Conservation (phyloP, 1,139 yeast species). For the Scheffersomyces segobiensis region DNA sequence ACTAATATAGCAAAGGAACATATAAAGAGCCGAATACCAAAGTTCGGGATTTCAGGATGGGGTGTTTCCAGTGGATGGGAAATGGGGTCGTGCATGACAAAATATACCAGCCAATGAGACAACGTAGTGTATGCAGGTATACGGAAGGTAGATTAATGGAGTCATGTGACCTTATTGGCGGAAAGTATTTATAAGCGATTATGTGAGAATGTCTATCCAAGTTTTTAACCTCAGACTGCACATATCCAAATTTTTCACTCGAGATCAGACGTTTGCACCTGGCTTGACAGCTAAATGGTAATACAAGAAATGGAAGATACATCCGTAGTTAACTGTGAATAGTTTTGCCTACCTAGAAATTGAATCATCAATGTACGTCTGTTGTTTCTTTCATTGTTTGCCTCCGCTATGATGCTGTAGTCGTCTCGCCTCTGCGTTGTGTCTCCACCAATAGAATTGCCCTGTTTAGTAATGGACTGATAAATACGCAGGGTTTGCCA, state of each 20-base stretch:
- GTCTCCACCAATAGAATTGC: conserved; percentile 10
- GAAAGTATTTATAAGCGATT: neutral
- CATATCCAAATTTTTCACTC: neutral
- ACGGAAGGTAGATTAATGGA: neutral
- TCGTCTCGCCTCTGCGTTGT: neutral
- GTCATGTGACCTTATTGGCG: neutral
- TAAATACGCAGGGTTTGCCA: neutral
- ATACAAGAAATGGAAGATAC: neutral
- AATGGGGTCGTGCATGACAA: neutral
- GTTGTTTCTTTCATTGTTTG: neutral
- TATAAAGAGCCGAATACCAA: neutral
- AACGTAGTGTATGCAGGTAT: neutral
- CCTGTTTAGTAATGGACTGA: conserved; percentile 9
- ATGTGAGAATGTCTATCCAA: neutral
- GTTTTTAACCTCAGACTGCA: neutral
- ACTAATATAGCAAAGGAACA: neutral
- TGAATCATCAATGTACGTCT: neutral
- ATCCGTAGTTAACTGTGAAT: neutral
- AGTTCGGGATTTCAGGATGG: neutral
- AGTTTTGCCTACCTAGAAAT: neutral
- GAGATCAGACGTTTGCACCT: neutral
- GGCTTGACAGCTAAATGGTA: neutral
- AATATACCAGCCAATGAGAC: neutral
- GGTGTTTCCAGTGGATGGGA: neutral
- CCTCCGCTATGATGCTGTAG: neutral